Percentiles rank a stretch among this genome's conserved stretches.
Conservation (phyloP, 108 stramenopile species). For the Skeletonema grethae region DNA sequence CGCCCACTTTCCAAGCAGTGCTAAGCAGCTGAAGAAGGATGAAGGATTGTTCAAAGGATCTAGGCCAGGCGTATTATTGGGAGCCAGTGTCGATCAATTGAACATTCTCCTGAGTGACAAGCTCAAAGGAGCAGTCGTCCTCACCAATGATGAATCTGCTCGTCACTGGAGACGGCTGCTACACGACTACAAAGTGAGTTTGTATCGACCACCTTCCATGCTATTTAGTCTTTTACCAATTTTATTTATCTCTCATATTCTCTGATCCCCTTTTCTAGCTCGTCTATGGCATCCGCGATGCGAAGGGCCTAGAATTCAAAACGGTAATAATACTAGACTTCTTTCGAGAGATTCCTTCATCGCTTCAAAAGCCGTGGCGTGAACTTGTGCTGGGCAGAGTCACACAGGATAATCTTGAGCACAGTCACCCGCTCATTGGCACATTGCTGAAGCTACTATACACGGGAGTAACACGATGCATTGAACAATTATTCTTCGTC, state of each 20-base stretch:
- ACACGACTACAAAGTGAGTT: slow-evolving; percentile 11
- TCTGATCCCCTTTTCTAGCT: neutral
- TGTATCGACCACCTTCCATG: neutral
- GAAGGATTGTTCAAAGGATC: slow-evolving; percentile 49
- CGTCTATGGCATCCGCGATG: slow-evolving; percentile 49
- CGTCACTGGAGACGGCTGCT: slow-evolving; percentile 48
- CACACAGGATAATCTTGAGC: neutral
- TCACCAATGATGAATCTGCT: slow-evolving; percentile 31
- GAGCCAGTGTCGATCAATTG: neutral
- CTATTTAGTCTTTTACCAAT: too few relatives aligned
- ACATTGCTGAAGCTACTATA: slow-evolving; percentile 55
- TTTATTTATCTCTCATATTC: neutral
- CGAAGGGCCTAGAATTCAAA: slow-evolving; percentile 59
- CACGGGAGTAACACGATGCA: slow-evolving; percentile 54
- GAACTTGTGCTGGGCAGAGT: slow-evolving; percentile 37
- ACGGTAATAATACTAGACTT: slow-evolving; percentile 58
- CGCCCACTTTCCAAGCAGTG: slow-evolving; percentile 33
- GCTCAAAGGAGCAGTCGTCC: slow-evolving; percentile 19
- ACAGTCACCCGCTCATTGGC: slow-evolving; percentile 43
- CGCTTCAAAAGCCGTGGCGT: slow-evolving; percentile 47
- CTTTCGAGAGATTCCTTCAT: slow-evolving; percentile 30
- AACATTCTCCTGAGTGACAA: slow-evolving; percentile 6
- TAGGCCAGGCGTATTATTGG: slow-evolving; percentile 36
- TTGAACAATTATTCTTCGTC: slow-evolving; percentile 48
- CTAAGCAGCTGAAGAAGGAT: slow-evolving; percentile 38